A percentile compares a stretch with the other conserved stretches of the same genome.
Evolutionary conservation across 2,329 filamentous ascomycete species (phyloP).

Genomic region (Ceratocystis albifundus): DNA sequence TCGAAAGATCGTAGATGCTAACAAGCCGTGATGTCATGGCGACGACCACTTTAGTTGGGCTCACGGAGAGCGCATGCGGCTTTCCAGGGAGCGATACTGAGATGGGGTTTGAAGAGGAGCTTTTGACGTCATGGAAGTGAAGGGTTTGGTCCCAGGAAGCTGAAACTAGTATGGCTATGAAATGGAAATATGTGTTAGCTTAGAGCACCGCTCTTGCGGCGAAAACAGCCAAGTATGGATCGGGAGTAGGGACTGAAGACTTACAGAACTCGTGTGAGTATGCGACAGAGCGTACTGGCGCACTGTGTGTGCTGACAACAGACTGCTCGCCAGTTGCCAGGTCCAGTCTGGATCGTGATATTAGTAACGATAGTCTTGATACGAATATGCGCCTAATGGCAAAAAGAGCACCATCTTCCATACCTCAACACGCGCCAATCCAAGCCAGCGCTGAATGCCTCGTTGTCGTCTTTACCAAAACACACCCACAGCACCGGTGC

Average conservation of each 20-base stretch:
- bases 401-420: slow-evolving; percentile 25
- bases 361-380: slow-evolving; percentile 16
- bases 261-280: slow-evolving; percentile 63
- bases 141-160: slow-evolving; percentile 89
- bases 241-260: slow-evolving; percentile 25
- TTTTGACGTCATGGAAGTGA: slow-evolving; percentile 61
- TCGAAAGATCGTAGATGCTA: slow-evolving; percentile 80
- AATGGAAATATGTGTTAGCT: neutral
- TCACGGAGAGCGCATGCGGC: slow-evolving; percentile 75
- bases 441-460: slow-evolving; percentile 75
- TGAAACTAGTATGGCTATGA: slow-evolving; percentile 61
- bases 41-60: slow-evolving; percentile 71
- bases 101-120: slow-evolving; percentile 40
- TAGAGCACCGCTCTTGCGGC: neutral
- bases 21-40: slow-evolving; percentile 92
- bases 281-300: slow-evolving; percentile 70
- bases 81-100: slow-evolving; percentile 67
- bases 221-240: neutral
- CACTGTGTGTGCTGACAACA: slow-evolving; percentile 64
- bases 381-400: neutral
- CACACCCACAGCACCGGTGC: slow-evolving; percentile 85
- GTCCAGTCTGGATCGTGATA: slow-evolving; percentile 41
- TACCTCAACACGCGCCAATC: slow-evolving; percentile 77
- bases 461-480: slow-evolving; percentile 71
- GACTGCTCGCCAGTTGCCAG: slow-evolving; percentile 60